Conservation (phyloP, 2,329 filamentous ascomycete genomes). For the Thermomyces lanuginosus region DNA sequence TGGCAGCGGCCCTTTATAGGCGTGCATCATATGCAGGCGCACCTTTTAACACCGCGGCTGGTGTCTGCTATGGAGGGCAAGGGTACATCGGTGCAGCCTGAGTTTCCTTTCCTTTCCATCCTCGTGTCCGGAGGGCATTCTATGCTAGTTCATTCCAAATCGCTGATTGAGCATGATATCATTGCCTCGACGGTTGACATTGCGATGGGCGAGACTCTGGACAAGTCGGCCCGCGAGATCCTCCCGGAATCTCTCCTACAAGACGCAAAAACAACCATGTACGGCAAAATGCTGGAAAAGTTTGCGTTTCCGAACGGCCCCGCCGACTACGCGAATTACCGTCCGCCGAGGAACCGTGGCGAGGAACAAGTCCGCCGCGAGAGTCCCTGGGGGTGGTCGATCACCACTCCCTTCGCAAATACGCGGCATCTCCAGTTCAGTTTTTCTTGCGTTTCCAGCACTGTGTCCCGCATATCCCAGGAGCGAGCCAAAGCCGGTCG, state of each 20-base stretch:
- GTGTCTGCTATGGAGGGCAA: constrained; percentile 40
- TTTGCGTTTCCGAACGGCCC: constrained; percentile 52
- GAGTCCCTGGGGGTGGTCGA: constrained; percentile 46
- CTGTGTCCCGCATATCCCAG: constrained; percentile 42
- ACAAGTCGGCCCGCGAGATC: constrained; percentile 67
- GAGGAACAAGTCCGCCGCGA: constrained; percentile 40
- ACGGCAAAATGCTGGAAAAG: constrained; percentile 59
- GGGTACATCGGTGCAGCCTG: constrained; percentile 13
- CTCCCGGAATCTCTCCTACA: constrained; percentile 46
- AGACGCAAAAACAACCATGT: constrained; percentile 50
- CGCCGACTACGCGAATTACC: constrained; percentile 34
- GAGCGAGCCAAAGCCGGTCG: constrained; percentile 16
- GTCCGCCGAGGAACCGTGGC: constrained; percentile 39
- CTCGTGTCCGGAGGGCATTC: constrained; percentile 89
- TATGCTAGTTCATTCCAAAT: constrained; percentile 59
- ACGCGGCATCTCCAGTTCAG: constrained; percentile 48
- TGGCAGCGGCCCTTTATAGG: constrained; percentile 71
- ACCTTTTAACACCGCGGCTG: constrained; percentile 74
- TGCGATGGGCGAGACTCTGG: constrained; percentile 77
- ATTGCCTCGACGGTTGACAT: constrained; percentile 61
- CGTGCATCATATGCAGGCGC: constrained; percentile 95
- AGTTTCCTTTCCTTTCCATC: constrained; percentile 73
- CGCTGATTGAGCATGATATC: constrained; percentile 52
- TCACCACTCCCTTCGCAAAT: constrained; percentile 52
- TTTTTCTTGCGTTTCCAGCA: constrained; percentile 56